phyloP scores from a whole-genome alignment of 2,329 filamentous ascomycete genomes.

The Drechslerella stenobrocha region DNA sequence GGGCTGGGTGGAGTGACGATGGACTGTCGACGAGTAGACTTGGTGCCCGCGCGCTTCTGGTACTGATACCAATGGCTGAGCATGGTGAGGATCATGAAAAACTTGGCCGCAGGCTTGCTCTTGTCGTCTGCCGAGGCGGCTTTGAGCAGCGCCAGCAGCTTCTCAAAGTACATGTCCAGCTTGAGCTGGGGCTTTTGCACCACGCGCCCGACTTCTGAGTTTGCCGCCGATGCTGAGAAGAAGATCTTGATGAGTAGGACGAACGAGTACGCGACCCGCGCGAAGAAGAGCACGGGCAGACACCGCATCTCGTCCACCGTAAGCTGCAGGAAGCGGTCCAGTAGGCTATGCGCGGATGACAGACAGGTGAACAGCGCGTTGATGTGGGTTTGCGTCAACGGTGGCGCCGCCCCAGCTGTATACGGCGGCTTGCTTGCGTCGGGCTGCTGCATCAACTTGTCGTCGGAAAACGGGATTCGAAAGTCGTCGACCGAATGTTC shows the following conservation, averaged over 20 bases:
- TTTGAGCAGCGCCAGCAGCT: conserved; percentile 70
- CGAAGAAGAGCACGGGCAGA: conserved; percentile 61
- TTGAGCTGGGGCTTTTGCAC: conserved; percentile 59
- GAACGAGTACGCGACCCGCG: conserved; percentile 63
- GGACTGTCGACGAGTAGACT: conserved; percentile 22
- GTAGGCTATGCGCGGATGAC: conserved; percentile 67
- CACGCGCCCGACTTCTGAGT: conserved; percentile 59
- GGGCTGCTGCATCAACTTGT: conserved; percentile 53
- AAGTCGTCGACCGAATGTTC: conserved; percentile 65
- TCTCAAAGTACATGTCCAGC: conserved; percentile 66
- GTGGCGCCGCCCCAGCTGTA: conserved; percentile 53
- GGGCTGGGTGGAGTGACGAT: conserved; percentile 32
- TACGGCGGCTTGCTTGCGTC: conserved; percentile 54
- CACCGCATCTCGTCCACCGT: conserved; percentile 65
- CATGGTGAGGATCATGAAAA: conserved; percentile 58
- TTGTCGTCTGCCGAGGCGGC: conserved; percentile 66
- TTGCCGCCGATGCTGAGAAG: conserved; percentile 61
- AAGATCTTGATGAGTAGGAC: conserved; percentile 66
- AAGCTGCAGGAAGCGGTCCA: conserved; percentile 68
- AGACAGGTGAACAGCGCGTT: conserved; percentile 70
- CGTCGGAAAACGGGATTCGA: conserved; percentile 50
- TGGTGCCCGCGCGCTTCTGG: conserved; percentile 50
- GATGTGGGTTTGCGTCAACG: conserved; percentile 64
- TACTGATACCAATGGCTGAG: conserved; percentile 57
- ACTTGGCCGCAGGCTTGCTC: conserved; percentile 57